These are phyloP conservation scores for Beauveria bassiana DNA, from an alignment of 2,329 filamentous ascomycete genomes.

Conservation along the genomic window DNA sequence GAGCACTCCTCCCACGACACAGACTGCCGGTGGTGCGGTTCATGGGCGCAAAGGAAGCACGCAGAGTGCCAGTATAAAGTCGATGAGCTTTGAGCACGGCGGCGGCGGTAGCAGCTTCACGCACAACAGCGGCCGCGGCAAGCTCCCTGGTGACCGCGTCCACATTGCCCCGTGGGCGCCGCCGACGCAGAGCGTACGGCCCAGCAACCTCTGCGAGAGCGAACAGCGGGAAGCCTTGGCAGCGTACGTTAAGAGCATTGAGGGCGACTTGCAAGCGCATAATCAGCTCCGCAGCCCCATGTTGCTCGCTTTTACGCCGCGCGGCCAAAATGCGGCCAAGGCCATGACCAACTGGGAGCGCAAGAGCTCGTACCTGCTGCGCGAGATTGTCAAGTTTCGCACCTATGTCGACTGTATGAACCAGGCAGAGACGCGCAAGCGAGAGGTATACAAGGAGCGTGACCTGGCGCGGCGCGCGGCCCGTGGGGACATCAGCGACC, in stretches of 20 bases:
- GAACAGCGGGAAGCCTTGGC: conserved; percentile 72
- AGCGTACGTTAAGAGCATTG: conserved; percentile 76
- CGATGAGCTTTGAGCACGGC: conserved; percentile 55
- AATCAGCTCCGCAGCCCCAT: conserved; percentile 83
- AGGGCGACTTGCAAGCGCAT: conserved; percentile 77
- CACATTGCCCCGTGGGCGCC: conserved; percentile 83
- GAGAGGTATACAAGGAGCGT: conserved; percentile 60
- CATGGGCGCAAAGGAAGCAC: conserved; percentile 34
- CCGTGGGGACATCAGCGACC: conserved; percentile 37
- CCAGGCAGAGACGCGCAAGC: conserved; percentile 60
- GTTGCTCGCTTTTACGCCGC: conserved; percentile 80
- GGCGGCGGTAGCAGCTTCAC: conserved; percentile 36
- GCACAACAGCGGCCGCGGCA: conserved; percentile 41
- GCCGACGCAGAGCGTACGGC: conserved; percentile 82
- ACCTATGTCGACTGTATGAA: conserved; percentile 87
- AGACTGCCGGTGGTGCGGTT: conserved; percentile 28
- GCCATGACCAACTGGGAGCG: conserved; percentile 97
- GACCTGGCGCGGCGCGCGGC: conserved; percentile 43
- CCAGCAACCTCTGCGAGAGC: conserved; percentile 67
- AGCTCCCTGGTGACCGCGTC: conserved; percentile 77
- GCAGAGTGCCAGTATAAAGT: conserved; percentile 44
- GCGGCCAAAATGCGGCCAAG: conserved; percentile 70
- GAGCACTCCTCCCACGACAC: conserved; percentile 5
- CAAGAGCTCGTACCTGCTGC: conserved; percentile 83
- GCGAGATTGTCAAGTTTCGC: conserved; percentile 93